These are phyloP conservation scores for Emydomyces testavorans DNA, from an alignment of 2,329 filamentous ascomycete genomes.

Conservation along the genomic window DNA sequence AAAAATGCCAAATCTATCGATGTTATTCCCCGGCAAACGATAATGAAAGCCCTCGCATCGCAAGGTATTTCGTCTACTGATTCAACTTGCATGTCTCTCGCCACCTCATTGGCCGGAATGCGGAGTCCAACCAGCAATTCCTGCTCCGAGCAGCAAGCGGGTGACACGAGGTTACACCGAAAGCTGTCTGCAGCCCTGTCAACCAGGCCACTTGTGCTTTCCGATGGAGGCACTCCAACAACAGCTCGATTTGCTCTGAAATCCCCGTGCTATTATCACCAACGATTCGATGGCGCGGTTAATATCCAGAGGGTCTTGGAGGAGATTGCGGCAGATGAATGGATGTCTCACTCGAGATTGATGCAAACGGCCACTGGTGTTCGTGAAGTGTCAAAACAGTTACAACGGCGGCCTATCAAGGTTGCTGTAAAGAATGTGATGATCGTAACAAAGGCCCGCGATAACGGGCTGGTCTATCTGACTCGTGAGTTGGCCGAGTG, in stretches of 20 bases:
- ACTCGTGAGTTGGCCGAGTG: conserved; percentile 80
- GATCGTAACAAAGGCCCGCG: conserved; percentile 96
- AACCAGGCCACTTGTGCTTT: conserved; percentile 36
- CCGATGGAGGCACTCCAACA: conserved; percentile 36
- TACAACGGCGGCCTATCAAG: conserved; percentile 83
- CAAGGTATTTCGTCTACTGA: conserved; percentile 32
- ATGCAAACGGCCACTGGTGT: conserved; percentile 94
- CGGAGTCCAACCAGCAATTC: conserved; percentile 6
- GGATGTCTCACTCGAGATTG: conserved; percentile 82
- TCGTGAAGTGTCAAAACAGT: conserved; percentile 86
- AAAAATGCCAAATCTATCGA: conserved; percentile 44
- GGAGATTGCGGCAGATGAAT: conserved; percentile 78
- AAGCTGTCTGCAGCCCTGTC: conserved; percentile 21
- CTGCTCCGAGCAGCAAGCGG: not conserved
- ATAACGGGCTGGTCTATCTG: conserved; percentile 81
- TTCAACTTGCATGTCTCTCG: conserved; percentile 44
- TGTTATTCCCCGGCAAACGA: conserved; percentile 62
- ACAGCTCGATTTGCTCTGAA: conserved; percentile 54
- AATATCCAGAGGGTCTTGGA: conserved; percentile 91
- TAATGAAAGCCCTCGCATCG: conserved; percentile 67
- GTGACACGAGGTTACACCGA: conserved; percentile 11
- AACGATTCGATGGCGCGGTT: conserved; percentile 89
- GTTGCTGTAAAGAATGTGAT: conserved; percentile 87
- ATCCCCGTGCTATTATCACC: conserved; percentile 95
- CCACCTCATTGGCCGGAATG: conserved; percentile 38